Evolutionary conservation across 441 rosid genomes (phyloP).

Genomic region (Mallotus repandus): DNA sequence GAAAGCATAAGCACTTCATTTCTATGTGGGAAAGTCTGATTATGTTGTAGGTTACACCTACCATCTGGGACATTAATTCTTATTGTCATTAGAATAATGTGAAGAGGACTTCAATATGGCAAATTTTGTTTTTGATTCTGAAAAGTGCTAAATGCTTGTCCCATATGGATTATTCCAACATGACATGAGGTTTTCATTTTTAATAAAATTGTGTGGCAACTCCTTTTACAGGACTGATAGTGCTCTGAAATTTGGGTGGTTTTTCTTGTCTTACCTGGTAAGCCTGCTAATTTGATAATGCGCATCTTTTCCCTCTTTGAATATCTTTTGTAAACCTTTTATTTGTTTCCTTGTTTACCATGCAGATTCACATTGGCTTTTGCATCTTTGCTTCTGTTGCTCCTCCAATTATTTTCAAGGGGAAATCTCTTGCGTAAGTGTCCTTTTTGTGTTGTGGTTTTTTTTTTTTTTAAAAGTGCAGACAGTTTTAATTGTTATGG

Average conservation of each 20-base stretch:
- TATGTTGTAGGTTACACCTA: background rate
- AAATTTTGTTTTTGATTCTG: background rate
- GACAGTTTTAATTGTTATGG: background rate
- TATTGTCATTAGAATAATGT: background rate
- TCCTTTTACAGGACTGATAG: slow-evolving; percentile 86
- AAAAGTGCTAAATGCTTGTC: background rate
- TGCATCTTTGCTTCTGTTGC: slow-evolving; percentile 87
- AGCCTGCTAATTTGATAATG: slow-evolving; percentile 20
- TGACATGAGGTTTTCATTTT: background rate
- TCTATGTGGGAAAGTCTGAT: background rate
- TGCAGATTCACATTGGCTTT: slow-evolving; percentile 89
- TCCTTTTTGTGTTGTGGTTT: slow-evolving; percentile 9
- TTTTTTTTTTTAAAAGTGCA: background rate
- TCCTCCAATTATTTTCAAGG: slow-evolving; percentile 95
- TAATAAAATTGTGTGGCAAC: slow-evolving; percentile 18
- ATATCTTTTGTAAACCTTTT: slow-evolving; percentile 14
- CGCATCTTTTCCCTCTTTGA: slow-evolving; percentile 19
- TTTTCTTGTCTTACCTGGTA: slow-evolving; percentile 82
- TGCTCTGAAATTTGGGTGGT: slow-evolving; percentile 93
- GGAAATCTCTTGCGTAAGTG: slow-evolving; percentile 93
- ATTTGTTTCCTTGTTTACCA: slow-evolving; percentile 18
- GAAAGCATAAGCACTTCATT: background rate
- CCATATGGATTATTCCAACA: background rate
- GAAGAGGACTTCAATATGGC: background rate
- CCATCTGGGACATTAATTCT: background rate